Conservation (phyloP, 768 basidiomycete genomes). For the Pulveroboletus sp. region DNA sequence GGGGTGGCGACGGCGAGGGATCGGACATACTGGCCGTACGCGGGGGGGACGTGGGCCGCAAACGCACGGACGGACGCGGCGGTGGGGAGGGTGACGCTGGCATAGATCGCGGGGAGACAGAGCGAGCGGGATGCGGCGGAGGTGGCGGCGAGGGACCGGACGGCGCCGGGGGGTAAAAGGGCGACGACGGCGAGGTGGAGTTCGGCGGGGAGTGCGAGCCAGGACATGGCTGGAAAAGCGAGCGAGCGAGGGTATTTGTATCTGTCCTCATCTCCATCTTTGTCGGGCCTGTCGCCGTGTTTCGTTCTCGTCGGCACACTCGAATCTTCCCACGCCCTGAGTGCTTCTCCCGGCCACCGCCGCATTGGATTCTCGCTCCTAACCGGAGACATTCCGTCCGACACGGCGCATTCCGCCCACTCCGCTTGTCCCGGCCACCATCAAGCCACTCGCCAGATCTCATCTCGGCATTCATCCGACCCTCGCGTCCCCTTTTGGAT, state of each 20-base stretch:
- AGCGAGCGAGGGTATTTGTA: constrained; percentile 2
- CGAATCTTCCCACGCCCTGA: constrained; percentile 6
- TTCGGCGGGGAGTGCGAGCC: constrained; percentile 63
- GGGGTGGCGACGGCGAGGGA: constrained; percentile 47
- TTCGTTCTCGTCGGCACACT: constrained; percentile 18
- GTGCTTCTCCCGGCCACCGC: not conserved
- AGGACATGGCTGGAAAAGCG: constrained; percentile 27
- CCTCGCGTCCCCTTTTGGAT: not conserved
- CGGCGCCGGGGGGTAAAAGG: constrained; percentile 42
- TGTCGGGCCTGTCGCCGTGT: constrained; percentile 7
- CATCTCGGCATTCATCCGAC: not conserved
- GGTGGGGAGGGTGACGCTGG: constrained; percentile 49
- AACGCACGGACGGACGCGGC: constrained; percentile 50
- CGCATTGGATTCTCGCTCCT: constrained; percentile 4
- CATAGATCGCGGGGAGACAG: constrained; percentile 59
- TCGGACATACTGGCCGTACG: constrained; percentile 51
- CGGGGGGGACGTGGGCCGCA: constrained; percentile 52
- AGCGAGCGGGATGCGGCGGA: constrained; percentile 49
- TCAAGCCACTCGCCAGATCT: constrained; percentile 1
- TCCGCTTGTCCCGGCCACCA: constrained; percentile 18
- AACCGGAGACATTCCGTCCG: constrained; percentile 27
- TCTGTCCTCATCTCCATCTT: constrained; percentile 17
- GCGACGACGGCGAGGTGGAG: constrained; percentile 60
- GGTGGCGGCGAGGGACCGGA: constrained; percentile 47
- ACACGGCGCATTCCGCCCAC: constrained; percentile 9